Conservation (phyloP, 768 basidiomycete species). For the Mycena maculata region DNA sequence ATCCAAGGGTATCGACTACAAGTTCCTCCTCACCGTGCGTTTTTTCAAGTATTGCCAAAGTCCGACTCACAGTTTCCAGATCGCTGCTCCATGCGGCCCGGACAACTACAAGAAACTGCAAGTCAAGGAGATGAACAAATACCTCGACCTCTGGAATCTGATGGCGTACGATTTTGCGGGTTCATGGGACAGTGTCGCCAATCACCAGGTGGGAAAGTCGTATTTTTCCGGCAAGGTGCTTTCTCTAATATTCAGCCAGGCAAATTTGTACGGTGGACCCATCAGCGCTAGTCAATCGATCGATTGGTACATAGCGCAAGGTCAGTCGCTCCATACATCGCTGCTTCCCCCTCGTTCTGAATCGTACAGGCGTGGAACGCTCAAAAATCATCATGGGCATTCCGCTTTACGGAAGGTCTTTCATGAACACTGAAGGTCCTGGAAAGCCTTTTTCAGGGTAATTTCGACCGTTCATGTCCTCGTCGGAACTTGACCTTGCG, state of each 20-base stretch:
- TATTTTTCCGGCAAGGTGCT: slow-evolving; percentile 70
- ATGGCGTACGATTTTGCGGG: slow-evolving; percentile 87
- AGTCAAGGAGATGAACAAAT: slow-evolving; percentile 86
- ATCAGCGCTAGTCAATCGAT: slow-evolving; percentile 75
- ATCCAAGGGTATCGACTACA: slow-evolving; percentile 66
- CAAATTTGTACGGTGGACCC: slow-evolving; percentile 79
- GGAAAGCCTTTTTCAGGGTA: slow-evolving; percentile 80
- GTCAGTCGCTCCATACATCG: background rate
- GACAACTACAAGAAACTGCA: slow-evolving; percentile 85
- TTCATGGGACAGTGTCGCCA: slow-evolving; percentile 9
- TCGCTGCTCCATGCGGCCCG: slow-evolving; percentile 93
- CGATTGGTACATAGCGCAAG: slow-evolving; percentile 74
- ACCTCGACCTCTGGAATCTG: slow-evolving; percentile 96
- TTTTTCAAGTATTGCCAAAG: background rate
- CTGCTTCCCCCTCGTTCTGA: background rate
- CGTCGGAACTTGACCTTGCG: background rate
- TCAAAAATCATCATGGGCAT: slow-evolving; percentile 91
- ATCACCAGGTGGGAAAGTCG: background rate
- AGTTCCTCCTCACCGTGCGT: slow-evolving; percentile 80
- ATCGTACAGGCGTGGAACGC: slow-evolving; percentile 64
- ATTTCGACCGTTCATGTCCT: background rate
- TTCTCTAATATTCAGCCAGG: slow-evolving; percentile 80
- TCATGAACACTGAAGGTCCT: slow-evolving; percentile 86
- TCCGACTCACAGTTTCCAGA: slow-evolving; percentile 54
- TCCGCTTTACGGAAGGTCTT: slow-evolving; percentile 94